Conservation (phyloP, 441 rosid genomes). For the Gossypium schwendimanii region DNA sequence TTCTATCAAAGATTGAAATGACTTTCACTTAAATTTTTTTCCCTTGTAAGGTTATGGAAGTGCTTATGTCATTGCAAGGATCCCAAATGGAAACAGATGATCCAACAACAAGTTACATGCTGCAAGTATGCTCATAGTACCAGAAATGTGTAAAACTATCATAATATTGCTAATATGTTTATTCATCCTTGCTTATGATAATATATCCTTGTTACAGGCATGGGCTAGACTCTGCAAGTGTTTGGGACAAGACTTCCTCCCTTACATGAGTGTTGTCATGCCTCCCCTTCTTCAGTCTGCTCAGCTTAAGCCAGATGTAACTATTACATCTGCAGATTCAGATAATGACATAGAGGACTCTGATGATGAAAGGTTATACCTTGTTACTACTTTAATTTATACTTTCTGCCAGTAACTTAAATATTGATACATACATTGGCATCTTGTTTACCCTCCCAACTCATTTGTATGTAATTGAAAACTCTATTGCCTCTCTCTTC, state of each 20-base stretch:
- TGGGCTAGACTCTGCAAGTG: conserved; percentile 99
- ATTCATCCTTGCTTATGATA: conserved; percentile 3
- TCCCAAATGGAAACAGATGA: conserved; percentile 96
- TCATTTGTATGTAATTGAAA: background rate
- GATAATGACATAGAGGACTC: conserved; percentile 88
- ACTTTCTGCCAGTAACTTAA: background rate
- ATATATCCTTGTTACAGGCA: conserved; percentile 44
- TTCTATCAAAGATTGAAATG: background rate
- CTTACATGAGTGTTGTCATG: conserved; percentile 97
- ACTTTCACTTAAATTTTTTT: conserved; percentile 5
- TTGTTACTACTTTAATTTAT: conserved; percentile 9
- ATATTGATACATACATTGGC: background rate
- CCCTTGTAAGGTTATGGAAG: conserved; percentile 85
- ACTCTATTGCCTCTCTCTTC: background rate
- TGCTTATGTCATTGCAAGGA: conserved; percentile 96
- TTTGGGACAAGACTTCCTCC: conserved; percentile 95
- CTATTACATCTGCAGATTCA: conserved; percentile 96
- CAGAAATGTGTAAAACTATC: conserved; percentile 3
- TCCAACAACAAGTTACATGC: conserved; percentile 97
- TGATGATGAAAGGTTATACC: conserved; percentile 83
- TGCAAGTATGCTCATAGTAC: conserved; percentile 54
- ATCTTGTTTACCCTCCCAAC: background rate
- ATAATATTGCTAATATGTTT: background rate
- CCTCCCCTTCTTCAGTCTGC: conserved; percentile 97
- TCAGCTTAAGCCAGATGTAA: conserved; percentile 97